Evolutionary conservation across 2,329 filamentous ascomycete species (phyloP), one percentile per base, ranked within the genome.

Genomic region (Exophiala aquamarina): DNA sequence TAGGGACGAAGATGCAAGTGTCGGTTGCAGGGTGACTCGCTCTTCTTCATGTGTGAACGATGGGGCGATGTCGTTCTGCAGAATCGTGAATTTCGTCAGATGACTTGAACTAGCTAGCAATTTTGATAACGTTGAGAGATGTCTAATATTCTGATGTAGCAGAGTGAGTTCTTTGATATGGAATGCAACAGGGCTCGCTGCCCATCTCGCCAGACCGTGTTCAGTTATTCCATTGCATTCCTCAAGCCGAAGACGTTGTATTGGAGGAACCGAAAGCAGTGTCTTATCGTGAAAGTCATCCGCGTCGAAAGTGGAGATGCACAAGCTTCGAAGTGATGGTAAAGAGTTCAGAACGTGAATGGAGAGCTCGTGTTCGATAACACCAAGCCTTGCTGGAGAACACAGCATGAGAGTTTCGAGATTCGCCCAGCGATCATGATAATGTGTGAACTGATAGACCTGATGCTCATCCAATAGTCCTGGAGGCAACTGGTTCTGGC

Each of bases 231-330:
- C 80, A 8, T 68, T 68, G 7, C 82, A 67, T 39, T 73, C 70
- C 54, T 82, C 77, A 21, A 83, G 68, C 3, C 79, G 71, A 10
- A 83, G 66, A 0, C 76, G 79, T 28, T 69, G 66, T 10, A 83
- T 60, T 2, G 72, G 77, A 10, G 83, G 62, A 23, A 77, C 71
- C 10, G 48, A 41, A 20, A 77, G 68, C 26, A 83, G 62, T 2
- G 77, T 75, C 33, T 70, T 66, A 56, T 82, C 75, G 14, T 76
- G 73, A 54, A 82, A 82, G 36, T 79, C 76, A 28, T 73, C 66
- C 11, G 70, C 66, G 47, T 75, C 67, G 31, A 83, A 74, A 33
- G 71, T 72, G n/a, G 76, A 75, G 20, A 82, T 64, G 39, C 74
- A 75, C 7, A 83, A 69, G 57, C 81, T 69, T 31, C 70, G 70